phyloP scores from a whole-genome alignment of 2,329 filamentous ascomycete species.

The Hypoxylon rubiginosum region DNA sequence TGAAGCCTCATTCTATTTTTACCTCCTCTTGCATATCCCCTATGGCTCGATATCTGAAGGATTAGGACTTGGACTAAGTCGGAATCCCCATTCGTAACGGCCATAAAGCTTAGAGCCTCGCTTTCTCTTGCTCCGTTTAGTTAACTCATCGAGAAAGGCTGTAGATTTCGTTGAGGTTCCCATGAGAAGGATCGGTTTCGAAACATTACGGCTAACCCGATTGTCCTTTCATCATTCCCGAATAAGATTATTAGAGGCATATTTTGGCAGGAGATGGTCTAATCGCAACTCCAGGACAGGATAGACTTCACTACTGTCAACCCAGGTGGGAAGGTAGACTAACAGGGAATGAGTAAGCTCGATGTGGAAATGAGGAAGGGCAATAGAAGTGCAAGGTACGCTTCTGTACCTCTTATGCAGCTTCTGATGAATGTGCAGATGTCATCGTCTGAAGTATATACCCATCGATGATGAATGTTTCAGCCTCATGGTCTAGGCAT shows the following conservation, averaged over 20 bases:
- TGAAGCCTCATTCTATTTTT: not conserved
- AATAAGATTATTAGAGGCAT: not conserved
- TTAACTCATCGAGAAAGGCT: not conserved
- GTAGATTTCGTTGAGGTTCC: constrained; percentile 9
- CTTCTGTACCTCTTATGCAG: constrained; percentile 6
- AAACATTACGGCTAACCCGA: constrained; percentile 8
- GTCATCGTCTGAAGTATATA: not conserved
- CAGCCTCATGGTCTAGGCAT: constrained; percentile 16
- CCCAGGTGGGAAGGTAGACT: constrained; percentile 12
- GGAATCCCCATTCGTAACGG: not conserved
- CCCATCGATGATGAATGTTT: constrained; percentile 1
- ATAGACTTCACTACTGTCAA: not conserved
- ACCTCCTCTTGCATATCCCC: not conserved
- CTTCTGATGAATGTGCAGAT: not conserved
- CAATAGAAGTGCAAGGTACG: constrained; percentile 1
- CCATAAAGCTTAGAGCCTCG: not conserved
- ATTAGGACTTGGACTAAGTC: not conserved
- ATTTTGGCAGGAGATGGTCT: not conserved
- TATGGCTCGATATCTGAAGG: not conserved
- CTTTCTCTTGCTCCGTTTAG: not conserved
- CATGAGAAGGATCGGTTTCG: constrained; percentile 3
- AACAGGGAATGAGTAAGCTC: constrained; percentile 8
- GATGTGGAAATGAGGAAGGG: constrained; percentile 8
- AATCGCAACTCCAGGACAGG: too few relatives aligned
- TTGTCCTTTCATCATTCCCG: not conserved